Percentiles rank a stretch among this genome's conserved stretches.
Conservation (phyloP, 2,329 filamentous ascomycete genomes). For the Epichloe baconii region DNA sequence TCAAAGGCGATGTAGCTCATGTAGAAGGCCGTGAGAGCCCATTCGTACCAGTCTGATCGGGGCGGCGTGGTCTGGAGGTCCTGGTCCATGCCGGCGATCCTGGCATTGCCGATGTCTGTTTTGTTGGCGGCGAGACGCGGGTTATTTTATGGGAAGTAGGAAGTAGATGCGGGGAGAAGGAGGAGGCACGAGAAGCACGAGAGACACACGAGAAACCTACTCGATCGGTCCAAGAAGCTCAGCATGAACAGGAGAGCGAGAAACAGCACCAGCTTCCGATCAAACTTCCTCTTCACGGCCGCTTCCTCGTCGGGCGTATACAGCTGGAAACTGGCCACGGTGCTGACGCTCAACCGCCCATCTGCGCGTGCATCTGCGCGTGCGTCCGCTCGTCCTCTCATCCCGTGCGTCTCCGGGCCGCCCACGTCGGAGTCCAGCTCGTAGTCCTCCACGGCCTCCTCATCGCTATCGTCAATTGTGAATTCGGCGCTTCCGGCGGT, state of each 20-base stretch:
- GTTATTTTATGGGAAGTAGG: not conserved
- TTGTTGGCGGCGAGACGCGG: not conserved
- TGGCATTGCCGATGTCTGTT: constrained; percentile 48
- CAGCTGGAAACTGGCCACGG: constrained; percentile 24
- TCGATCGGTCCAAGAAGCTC: constrained; percentile 75
- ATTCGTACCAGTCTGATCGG: constrained; percentile 39
- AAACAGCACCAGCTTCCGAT: constrained; percentile 65
- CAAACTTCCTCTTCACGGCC: constrained; percentile 60
- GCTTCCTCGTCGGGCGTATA: constrained; percentile 58
- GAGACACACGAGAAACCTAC: constrained; percentile 32
- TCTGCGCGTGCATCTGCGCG: too few relatives aligned
- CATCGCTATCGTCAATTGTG: constrained; percentile 22
- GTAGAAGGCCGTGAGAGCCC: constrained; percentile 49
- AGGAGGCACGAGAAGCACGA: not conserved
- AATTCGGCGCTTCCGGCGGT: constrained; percentile 21
- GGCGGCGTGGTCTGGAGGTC: constrained; percentile 41
- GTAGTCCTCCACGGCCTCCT: constrained; percentile 12
- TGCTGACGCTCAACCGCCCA: constrained; percentile 14
- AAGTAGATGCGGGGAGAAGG: not conserved
- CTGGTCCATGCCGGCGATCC: constrained; percentile 49
- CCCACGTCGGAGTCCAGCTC: constrained; percentile 20
- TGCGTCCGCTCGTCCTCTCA: constrained; percentile 5
- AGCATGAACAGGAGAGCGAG: constrained; percentile 73
- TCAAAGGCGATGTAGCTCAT: constrained; percentile 50
- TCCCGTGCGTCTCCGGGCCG: constrained; percentile 21